phyloP scores from a whole-genome alignment of 495 filamentous ascomycete species.

The Penicillium subrubescens region DNA sequence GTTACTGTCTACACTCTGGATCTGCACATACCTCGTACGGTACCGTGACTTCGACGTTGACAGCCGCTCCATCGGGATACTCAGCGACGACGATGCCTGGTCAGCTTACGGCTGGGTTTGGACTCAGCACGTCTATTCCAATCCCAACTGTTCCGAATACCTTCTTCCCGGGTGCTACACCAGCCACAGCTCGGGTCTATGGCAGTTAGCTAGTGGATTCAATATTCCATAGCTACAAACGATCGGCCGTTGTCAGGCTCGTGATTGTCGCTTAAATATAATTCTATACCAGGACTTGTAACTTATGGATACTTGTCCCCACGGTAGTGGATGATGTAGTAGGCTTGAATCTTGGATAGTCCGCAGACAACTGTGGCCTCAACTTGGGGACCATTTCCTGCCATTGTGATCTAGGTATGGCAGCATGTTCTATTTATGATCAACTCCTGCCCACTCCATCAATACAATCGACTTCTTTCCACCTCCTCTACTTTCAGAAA shows the following conservation, averaged over 20 bases:
- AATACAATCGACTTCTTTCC: constrained; percentile 19
- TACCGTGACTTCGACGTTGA: constrained; percentile 31
- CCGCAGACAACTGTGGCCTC: not conserved
- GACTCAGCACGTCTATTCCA: constrained; percentile 42
- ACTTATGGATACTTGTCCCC: too few species aligned
- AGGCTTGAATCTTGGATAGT: not conserved
- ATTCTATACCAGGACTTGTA: not conserved
- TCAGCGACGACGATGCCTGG: constrained; percentile 44
- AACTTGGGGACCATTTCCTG: not conserved
- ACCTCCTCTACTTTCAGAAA: constrained; percentile 18
- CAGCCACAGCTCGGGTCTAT: constrained; percentile 20
- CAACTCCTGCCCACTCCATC: not conserved
- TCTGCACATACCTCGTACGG: constrained; percentile 21
- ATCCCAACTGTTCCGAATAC: constrained; percentile 52
- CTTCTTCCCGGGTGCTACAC: constrained; percentile 49
- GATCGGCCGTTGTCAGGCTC: not conserved
- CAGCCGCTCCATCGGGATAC: constrained; percentile 40
- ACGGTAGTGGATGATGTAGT: too few species aligned
- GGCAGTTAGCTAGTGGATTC: not conserved
- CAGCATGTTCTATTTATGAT: not conserved
- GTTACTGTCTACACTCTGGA: constrained; percentile 39
- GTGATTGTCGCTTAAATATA: not conserved
- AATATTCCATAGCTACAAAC: not conserved
- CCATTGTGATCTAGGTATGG: not conserved
- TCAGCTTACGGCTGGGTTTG: constrained; percentile 41